Evolutionary conservation across 371 early-diverging fungal genomes (phyloP).

Genomic region (Syncephalastrum racemosum): DNA sequence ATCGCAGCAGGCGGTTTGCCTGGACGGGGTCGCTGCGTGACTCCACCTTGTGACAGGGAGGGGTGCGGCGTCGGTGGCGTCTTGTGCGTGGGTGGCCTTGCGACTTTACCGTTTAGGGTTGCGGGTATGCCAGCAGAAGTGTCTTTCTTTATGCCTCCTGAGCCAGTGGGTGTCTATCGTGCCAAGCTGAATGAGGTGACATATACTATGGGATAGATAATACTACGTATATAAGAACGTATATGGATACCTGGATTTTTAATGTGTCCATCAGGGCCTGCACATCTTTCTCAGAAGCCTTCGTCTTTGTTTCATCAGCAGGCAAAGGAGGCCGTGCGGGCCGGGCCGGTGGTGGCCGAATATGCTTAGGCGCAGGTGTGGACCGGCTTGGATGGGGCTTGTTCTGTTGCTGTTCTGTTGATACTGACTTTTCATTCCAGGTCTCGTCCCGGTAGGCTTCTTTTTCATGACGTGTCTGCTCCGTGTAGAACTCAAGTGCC

Average conservation of each 20-base stretch:
- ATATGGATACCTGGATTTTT: background rate
- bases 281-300: no score
- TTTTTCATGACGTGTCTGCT: conserved; percentile 59
- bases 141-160: background rate
- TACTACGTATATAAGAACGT: no score
- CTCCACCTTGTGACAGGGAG: conserved; percentile 3
- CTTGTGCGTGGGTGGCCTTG: background rate
- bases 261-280: background rate
- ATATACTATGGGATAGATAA: background rate
- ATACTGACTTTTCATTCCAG: conserved; percentile 4
- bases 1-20: background rate
- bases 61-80: conserved; percentile 20
- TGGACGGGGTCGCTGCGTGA: background rate
- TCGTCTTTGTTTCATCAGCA: background rate
- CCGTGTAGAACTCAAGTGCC: conserved; percentile 94
- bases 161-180: background rate
- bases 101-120: background rate
- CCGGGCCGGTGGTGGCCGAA: conserved; percentile 2
- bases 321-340: background rate
- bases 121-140: background rate
- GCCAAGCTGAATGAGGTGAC: background rate
- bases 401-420: background rate
- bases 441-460: conserved; percentile 42
- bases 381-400: conserved; percentile 12
- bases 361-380: conserved; percentile 5